phyloP scores from a whole-genome alignment of 495 filamentous ascomycete genomes.

The Neurospora hispaniola region DNA sequence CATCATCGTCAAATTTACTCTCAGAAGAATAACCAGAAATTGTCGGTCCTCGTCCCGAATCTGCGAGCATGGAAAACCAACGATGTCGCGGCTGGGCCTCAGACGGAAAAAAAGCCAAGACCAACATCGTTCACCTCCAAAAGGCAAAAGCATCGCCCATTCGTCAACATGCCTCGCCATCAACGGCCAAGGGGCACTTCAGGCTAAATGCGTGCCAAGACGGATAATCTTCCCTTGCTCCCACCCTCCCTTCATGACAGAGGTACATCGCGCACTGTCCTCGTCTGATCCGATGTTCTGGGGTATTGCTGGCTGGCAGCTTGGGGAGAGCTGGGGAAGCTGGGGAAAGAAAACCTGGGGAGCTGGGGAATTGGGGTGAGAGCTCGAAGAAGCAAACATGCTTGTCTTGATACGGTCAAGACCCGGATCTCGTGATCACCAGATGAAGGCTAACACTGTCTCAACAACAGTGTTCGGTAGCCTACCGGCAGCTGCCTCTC shows the following conservation, averaged over 20 bases:
- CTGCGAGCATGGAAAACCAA: background rate
- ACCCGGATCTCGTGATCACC: background rate
- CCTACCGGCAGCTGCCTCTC: background rate
- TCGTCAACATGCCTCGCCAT: background rate
- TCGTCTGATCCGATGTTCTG: background rate
- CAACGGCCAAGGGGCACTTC: slow-evolving; percentile 4
- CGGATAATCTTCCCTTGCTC: slow-evolving; percentile 11
- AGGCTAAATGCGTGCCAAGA: slow-evolving; percentile 20
- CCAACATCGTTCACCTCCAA: background rate
- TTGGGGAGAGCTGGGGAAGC: background rate
- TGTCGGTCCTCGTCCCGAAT: background rate
- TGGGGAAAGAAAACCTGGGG: background rate
- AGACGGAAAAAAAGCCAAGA: background rate
- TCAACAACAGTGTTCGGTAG: background rate
- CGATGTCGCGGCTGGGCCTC: background rate
- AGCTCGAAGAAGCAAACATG: background rate
- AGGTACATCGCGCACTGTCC: background rate
- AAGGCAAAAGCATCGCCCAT: background rate
- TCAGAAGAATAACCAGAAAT: too few species aligned
- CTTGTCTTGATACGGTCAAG: background rate
- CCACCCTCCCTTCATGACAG: background rate
- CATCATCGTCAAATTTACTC: too few species aligned
- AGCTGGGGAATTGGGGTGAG: background rate
- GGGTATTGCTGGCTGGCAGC: background rate
- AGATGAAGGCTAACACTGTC: background rate